These are phyloP conservation scores for Ophiostoma sp. DNA, from an alignment of 2,329 filamentous ascomycete genomes.

Conservation along the genomic window DNA sequence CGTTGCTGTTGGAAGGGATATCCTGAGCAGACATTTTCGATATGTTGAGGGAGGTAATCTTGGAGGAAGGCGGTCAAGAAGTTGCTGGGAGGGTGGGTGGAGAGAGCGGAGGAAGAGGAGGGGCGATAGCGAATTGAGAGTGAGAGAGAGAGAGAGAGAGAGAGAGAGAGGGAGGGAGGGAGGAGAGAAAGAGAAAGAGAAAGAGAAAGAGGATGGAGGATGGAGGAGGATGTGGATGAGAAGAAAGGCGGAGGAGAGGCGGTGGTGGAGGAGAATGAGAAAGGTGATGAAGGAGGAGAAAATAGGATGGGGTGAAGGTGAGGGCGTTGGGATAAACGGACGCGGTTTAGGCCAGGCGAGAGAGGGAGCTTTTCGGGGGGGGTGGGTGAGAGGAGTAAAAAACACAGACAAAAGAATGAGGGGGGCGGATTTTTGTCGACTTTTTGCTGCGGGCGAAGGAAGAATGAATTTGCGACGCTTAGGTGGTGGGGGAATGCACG, in stretches of 20 bases:
- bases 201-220: conserved; percentile 23
- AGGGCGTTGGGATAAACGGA: conserved; percentile 23
- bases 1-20: conserved; percentile 53
- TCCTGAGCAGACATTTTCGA: conserved; percentile 59
- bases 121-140: conserved; percentile 10
- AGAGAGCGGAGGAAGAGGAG: conserved; percentile 12
- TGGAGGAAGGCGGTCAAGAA: conserved; percentile 24
- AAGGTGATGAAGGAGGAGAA: conserved; percentile 22
- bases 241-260: too few relatives aligned
- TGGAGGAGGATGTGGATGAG: conserved; percentile 20
- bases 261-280: conserved; percentile 26
- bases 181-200: not conserved
- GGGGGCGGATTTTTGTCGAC: conserved; percentile 12
- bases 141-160: not conserved
- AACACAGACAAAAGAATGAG: conserved; percentile 11
- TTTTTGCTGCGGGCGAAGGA: conserved; percentile 15
- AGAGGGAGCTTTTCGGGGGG: conserved; percentile 7
- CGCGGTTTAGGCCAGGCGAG: conserved; percentile 7
- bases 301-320: conserved; percentile 25
- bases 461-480: conserved; percentile 18
- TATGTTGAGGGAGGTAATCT: conserved; percentile 16
- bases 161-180: conserved; percentile 16
- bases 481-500: conserved; percentile 14
- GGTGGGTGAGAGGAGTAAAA: conserved; percentile 12
- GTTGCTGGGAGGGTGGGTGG: conserved; percentile 13